A percentile compares a stretch with the other conserved stretches of the same genome.
Conservation (phyloP, 257 asterid species). For the Buddleja alternifolia region DNA sequence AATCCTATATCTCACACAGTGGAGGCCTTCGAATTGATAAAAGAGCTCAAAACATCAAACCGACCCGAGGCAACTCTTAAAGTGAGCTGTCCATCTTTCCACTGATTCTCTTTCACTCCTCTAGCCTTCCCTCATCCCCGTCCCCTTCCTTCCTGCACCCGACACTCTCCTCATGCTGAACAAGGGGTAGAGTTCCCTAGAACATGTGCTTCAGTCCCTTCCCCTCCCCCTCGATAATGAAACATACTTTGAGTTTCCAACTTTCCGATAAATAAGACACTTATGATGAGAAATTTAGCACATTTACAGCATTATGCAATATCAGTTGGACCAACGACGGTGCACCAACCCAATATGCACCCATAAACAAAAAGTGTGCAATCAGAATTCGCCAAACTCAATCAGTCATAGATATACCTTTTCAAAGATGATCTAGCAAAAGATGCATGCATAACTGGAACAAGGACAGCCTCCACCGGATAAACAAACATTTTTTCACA, state of each 20-base stretch:
- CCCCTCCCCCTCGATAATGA: not conserved
- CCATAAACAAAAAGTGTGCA: conserved; percentile 11
- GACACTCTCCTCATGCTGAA: not conserved
- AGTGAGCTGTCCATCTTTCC: conserved; percentile 6
- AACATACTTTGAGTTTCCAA: not conserved
- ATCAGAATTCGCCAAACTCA: conserved; percentile 6
- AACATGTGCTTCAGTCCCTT: not conserved
- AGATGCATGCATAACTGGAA: conserved; percentile 91
- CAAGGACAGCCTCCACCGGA: conserved; percentile 93
- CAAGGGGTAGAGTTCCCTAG: conserved; percentile 1
- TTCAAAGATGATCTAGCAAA: conserved; percentile 85
- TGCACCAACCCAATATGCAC: conserved; percentile 8
- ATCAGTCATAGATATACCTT: conserved; percentile 54
- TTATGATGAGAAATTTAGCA: not conserved
- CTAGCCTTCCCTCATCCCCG: not conserved
- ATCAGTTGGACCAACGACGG: conserved; percentile 13
- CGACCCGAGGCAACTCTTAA: not conserved
- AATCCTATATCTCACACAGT: conserved; percentile 14
- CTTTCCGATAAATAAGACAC: not conserved
- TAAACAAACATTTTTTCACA: conserved; percentile 69
- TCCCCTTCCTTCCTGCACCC: not conserved
- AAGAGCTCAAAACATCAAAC: not conserved
- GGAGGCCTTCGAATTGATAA: conserved; percentile 2
- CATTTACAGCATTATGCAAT: not conserved
- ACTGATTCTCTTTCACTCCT: not conserved